Percentiles rank a stretch among this genome's conserved stretches.
phyloP scores from a whole-genome alignment of 192 early-diverging fungal genomes.

The Coemansia sp. region DNA sequence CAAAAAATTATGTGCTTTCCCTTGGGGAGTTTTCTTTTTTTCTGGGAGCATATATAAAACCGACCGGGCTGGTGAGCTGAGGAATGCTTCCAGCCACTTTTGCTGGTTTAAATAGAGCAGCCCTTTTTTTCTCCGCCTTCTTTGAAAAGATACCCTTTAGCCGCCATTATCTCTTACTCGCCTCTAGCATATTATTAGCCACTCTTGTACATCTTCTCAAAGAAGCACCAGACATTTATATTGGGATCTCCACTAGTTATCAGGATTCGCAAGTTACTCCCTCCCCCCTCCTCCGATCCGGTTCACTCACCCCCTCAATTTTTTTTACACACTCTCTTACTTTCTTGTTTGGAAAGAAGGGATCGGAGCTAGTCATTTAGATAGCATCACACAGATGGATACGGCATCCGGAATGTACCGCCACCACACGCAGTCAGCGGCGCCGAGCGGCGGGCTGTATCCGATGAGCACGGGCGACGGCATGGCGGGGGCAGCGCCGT shows the following conservation, averaged over 20 bases:
- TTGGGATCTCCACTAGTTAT: neutral
- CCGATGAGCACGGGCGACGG: conserved; percentile 19
- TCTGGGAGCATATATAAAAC: too few relatives aligned
- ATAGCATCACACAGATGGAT: conserved; percentile 12
- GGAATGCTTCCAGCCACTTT: conserved; percentile 11
- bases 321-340: neutral
- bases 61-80: too few relatives aligned
- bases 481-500: neutral
- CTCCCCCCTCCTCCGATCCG: too few relatives aligned
- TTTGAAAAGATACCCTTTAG: too few relatives aligned
- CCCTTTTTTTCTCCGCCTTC: neutral
- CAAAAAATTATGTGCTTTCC: too few relatives aligned
- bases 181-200: neutral
- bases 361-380: neutral
- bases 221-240: neutral
- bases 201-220: neutral
- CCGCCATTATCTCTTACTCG: too few relatives aligned
- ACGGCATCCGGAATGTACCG: conserved; percentile 29
- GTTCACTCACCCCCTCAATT: too few relatives aligned
- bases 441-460: conserved; percentile 17
- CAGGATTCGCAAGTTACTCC: too few relatives aligned
- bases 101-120: neutral
- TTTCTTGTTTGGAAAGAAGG: neutral
- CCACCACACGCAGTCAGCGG: conserved; percentile 5
- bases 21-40: too few relatives aligned